Conservation (phyloP, 148 eudicot species). For the Hydrangea macrophylla region DNA sequence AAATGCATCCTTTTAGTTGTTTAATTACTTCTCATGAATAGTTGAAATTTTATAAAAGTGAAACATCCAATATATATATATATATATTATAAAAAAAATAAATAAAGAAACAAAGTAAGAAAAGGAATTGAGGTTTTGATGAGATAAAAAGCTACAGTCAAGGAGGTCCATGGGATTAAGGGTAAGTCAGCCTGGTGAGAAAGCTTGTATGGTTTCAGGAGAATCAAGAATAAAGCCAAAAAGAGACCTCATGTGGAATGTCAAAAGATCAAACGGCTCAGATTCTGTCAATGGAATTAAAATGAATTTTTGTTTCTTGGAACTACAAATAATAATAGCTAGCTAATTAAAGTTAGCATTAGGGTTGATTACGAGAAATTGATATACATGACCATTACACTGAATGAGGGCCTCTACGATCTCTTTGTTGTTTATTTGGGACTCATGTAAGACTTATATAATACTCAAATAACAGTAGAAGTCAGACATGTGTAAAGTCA, state of each 20-base stretch:
- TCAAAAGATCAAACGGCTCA: neutral
- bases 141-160: neutral
- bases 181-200: neutral
- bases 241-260: neutral
- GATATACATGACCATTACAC: too few species aligned
- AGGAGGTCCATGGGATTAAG: too few species aligned
- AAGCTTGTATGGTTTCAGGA: neutral
- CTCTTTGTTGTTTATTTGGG: neutral
- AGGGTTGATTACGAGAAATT: too few species aligned
- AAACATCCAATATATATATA: too few species aligned
- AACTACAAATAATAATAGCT: too few species aligned
- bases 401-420: neutral
- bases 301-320: too few species aligned
- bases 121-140: neutral
- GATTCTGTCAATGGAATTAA: neutral
- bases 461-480: neutral
- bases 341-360: too few species aligned
- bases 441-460: too few species aligned
- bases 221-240: neutral
- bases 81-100: too few species aligned
- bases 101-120: neutral
- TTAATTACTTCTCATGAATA: neutral
- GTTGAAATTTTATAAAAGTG: constrained; percentile 4
- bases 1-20: neutral
- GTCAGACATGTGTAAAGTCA: neutral